Evolutionary conservation across 2,329 filamentous ascomycete species (phyloP).

Genomic region (Neoarthrinium moseri): DNA sequence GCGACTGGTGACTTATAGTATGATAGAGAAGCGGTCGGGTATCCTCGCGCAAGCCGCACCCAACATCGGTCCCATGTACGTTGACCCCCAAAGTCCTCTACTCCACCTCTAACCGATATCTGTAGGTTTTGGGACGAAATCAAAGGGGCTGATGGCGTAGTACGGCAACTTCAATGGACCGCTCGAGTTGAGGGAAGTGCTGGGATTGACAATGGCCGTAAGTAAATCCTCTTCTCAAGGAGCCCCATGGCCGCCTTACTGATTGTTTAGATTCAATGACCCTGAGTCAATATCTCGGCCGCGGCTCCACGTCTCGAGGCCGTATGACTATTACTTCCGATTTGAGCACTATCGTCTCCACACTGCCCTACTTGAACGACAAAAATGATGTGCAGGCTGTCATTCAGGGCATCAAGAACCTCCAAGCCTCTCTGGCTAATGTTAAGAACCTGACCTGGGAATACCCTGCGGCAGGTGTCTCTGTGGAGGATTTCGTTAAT

Average conservation of each 20-base stretch:
- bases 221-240: conserved; percentile 13
- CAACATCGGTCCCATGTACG: conserved; percentile 60
- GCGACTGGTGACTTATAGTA: conserved; percentile 11
- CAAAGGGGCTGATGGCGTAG: conserved; percentile 55
- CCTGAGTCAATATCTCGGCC: conserved; percentile 62
- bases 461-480: conserved; percentile 49
- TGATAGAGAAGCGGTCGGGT: conserved; percentile 45
- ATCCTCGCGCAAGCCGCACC: conserved; percentile 64
- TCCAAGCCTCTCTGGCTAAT: conserved; percentile 52
- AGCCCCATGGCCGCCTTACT: background rate
- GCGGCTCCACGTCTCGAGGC: conserved; percentile 61
- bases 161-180: conserved; percentile 65
- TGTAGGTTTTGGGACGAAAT: conserved; percentile 55
- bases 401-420: conserved; percentile 61
- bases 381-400: conserved; percentile 61
- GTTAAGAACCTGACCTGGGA: conserved; percentile 56
- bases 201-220: conserved; percentile 31
- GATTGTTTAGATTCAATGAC: conserved; percentile 42
- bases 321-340: conserved; percentile 58
- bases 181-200: conserved; percentile 60
- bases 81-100: background rate
- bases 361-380: conserved; percentile 57
- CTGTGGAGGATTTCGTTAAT: conserved; percentile 56
- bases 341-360: conserved; percentile 58
- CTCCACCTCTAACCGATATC: conserved; percentile 9